Percentiles rank a stretch among this genome's conserved stretches.
Evolutionary conservation across 2,329 filamentous ascomycete species (phyloP).

Genomic region (Penicillium sp.): DNA sequence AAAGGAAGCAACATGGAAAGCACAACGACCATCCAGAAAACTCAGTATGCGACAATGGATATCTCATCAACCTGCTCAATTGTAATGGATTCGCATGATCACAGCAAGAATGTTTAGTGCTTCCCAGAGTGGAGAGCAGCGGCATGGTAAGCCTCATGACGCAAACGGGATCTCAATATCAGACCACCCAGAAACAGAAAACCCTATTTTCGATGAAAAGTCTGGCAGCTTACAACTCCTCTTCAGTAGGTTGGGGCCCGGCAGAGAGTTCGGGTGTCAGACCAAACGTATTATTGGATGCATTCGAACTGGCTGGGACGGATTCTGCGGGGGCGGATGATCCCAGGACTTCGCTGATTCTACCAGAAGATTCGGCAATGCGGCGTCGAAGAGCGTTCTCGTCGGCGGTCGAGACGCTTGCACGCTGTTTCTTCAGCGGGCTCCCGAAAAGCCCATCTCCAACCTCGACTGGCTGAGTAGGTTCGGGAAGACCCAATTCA

Average conservation of each 20-base stretch:
- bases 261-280: conserved; percentile 5
- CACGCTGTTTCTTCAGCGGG: conserved; percentile 47
- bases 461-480: conserved; percentile 23
- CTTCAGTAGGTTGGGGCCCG: conserved; percentile 25
- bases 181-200: background rate
- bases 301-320: conserved; percentile 1
- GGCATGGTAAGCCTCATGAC: background rate
- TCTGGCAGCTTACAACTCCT: conserved; percentile 28
- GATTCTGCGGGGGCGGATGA: conserved; percentile 16
- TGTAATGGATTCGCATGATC: background rate
- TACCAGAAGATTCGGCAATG: conserved; percentile 39
- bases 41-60: conserved; percentile 1
- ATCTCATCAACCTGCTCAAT: background rate
- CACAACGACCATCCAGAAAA: conserved; percentile 2
- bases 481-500: conserved; percentile 19
- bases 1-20: conserved; percentile 1
- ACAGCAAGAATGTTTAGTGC: background rate
- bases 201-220: background rate
- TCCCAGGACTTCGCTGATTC: conserved; percentile 39
- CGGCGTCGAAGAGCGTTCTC: conserved; percentile 40
- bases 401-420: conserved; percentile 44
- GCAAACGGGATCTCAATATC: background rate
- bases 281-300: conserved; percentile 19
- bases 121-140: background rate
- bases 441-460: conserved; percentile 43